These are phyloP conservation scores for Yamadazyma philogaea DNA, from an alignment of 805 yeast species.

Conservation along the genomic window DNA sequence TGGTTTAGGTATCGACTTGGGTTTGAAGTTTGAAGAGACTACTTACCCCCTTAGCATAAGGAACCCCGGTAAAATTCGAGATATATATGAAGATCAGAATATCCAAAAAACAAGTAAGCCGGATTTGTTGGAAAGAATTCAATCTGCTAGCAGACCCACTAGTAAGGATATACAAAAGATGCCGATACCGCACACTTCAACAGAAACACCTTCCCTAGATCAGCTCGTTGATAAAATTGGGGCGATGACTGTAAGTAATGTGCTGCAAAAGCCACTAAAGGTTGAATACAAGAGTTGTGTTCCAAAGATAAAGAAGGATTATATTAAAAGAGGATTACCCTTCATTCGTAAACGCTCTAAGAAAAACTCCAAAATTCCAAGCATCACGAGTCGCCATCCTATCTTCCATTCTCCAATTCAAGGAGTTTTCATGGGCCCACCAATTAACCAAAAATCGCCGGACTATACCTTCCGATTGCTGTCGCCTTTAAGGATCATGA, in stretches of 20 bases:
- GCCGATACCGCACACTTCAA: conserved; percentile 10
- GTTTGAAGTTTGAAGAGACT: conserved; percentile 24
- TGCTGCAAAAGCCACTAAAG: background rate
- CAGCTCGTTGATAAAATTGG: background rate
- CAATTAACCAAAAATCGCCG: background rate
- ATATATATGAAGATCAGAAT: conserved; percentile 14
- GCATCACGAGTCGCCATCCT: conserved; percentile 28
- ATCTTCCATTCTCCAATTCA: conserved; percentile 26
- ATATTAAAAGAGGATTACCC: background rate
- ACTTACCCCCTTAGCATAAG: conserved; percentile 32
- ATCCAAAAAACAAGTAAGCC: conserved; percentile 9
- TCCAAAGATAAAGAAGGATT: conserved; percentile 3
- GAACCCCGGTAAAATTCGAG: conserved; percentile 28
- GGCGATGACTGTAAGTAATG: background rate
- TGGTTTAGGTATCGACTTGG: conserved; percentile 33
- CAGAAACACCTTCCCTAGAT: background rate
- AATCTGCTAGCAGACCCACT: background rate
- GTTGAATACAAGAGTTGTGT: conserved; percentile 1
- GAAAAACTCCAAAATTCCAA: conserved; percentile 21
- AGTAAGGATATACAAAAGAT: conserved; percentile 17
- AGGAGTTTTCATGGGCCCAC: conserved; percentile 4
- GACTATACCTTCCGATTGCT: conserved; percentile 4
- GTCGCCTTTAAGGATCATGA: conserved; percentile 6
- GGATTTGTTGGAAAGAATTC: conserved; percentile 11
- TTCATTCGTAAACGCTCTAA: background rate